phyloP scores from a whole-genome alignment of 805 yeast genomes.

The Pichia thaimueangensis region DNA sequence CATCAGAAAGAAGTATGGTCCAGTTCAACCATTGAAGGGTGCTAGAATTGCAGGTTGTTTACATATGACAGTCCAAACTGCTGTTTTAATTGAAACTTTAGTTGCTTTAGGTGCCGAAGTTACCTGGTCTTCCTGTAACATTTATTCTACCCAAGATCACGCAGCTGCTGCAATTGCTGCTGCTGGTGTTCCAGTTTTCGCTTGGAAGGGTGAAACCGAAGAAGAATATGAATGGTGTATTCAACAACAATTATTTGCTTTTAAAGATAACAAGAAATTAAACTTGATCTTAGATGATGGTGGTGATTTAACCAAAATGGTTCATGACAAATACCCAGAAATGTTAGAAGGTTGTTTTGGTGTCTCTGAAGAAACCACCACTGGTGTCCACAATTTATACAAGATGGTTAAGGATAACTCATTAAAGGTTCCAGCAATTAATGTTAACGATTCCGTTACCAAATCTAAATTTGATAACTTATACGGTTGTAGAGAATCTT shows the following conservation, averaged over 20 bases:
- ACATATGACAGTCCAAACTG: conserved; percentile 99
- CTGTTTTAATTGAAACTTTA: conserved; percentile 95
- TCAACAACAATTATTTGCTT: conserved; percentile 96
- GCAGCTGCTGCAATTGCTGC: conserved; percentile 99
- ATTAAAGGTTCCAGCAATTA: conserved; percentile 98
- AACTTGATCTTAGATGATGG: conserved; percentile 98
- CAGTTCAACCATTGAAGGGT: conserved; percentile 91
- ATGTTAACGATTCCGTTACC: conserved; percentile 98
- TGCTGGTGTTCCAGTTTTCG: conserved; percentile 97
- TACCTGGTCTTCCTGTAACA: conserved; percentile 99
- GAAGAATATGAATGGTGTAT: conserved; percentile 99
- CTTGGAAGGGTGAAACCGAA: conserved; percentile 99
- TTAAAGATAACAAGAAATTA: conserved; percentile 92
- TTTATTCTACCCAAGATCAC: conserved; percentile 98
- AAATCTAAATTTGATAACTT: conserved; percentile 98
- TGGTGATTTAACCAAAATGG: conserved; percentile 96
- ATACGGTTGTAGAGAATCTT: conserved; percentile 99
- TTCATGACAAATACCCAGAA: conserved; percentile 97
- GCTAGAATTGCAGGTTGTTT: conserved; percentile 99
- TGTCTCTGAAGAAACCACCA: conserved; percentile 97
- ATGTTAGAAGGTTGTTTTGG: conserved; percentile 93
- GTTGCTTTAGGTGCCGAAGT: conserved; percentile 98
- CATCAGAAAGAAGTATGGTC: conserved; percentile 89
- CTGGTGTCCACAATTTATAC: conserved; percentile 99
- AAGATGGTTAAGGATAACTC: conserved; percentile 83